Conservation (phyloP, 2,329 filamentous ascomycete species). For the Sporothrix protearum region DNA sequence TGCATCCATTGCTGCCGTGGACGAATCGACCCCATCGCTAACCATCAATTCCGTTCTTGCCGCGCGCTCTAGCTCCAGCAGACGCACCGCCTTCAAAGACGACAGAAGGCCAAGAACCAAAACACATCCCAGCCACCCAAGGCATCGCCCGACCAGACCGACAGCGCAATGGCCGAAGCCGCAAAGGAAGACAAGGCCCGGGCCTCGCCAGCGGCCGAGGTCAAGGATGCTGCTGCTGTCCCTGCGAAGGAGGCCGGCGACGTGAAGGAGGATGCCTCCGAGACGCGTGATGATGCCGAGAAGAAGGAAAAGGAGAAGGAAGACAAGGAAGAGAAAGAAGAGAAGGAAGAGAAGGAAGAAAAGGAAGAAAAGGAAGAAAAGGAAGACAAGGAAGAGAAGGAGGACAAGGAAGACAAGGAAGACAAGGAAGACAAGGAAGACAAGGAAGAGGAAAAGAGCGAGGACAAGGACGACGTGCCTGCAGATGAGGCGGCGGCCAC, state of each 20-base stretch:
- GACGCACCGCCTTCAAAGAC: not conserved
- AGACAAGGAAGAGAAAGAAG: conserved; percentile 24
- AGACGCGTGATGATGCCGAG: conserved; percentile 22
- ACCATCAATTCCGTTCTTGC: conserved; percentile 1
- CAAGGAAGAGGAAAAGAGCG: conserved; percentile 25
- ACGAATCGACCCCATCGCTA: not conserved
- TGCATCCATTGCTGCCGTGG: conserved; percentile 1
- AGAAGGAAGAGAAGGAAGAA: conserved; percentile 3
- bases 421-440: not conserved
- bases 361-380: not conserved
- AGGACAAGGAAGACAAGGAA: not conserved
- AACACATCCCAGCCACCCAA: not conserved
- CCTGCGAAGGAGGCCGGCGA: conserved; percentile 26
- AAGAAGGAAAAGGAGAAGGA: conserved; percentile 18
- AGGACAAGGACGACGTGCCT: not conserved
- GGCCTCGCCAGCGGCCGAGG: conserved; percentile 42
- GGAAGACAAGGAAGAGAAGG: conserved; percentile 27
- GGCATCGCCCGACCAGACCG: conserved; percentile 10
- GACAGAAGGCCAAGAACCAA: not conserved
- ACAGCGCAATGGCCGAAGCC: conserved; percentile 24
- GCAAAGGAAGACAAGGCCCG: conserved; percentile 24
- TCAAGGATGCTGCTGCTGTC: not conserved
- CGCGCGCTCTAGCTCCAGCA: not conserved
- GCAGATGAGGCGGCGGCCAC: conserved; percentile 34
- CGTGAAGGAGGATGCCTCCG: conserved; percentile 34